Evolutionary conservation across 73 alveolate genomes (phyloP).

Genomic region (Paramecium tetraurelia): DNA sequence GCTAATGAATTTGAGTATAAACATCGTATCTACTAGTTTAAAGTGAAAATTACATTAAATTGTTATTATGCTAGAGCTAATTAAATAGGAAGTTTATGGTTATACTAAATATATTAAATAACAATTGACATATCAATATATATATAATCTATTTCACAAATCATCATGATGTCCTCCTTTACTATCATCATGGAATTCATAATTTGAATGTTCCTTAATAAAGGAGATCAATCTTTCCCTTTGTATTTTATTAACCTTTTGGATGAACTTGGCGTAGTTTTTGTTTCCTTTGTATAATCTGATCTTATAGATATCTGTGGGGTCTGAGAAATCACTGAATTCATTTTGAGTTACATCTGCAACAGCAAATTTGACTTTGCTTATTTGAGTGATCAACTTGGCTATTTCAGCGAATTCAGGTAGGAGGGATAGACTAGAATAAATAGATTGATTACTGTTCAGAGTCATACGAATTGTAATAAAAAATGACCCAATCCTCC

Average conservation of each 20-base stretch:
- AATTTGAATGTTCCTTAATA: neutral
- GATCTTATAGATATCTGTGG: slow-evolving; percentile 10
- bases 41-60: too few species aligned
- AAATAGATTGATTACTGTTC: neutral
- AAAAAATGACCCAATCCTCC: slow-evolving; percentile 6
- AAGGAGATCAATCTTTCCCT: neutral
- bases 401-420: neutral
- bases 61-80: too few species aligned
- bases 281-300: slow-evolving; percentile 6
- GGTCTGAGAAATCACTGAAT: slow-evolving; percentile 34
- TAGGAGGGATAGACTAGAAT: neutral
- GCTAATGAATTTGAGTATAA: neutral
- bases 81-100: too few species aligned
- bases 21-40: too few species aligned
- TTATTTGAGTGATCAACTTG: neutral
- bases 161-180: neutral
- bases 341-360: slow-evolving; percentile 20
- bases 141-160: slow-evolving; percentile 12
- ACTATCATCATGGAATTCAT: neutral
- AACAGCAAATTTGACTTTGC: neutral
- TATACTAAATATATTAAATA: neutral
- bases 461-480: neutral
- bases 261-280: neutral
- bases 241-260: neutral
- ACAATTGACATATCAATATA: neutral